Percentiles rank a stretch among this genome's conserved stretches.
These are phyloP conservation scores for Phytophthora constricta DNA, from an alignment of 352 stramenopile genomes.

Conservation along the genomic window DNA sequence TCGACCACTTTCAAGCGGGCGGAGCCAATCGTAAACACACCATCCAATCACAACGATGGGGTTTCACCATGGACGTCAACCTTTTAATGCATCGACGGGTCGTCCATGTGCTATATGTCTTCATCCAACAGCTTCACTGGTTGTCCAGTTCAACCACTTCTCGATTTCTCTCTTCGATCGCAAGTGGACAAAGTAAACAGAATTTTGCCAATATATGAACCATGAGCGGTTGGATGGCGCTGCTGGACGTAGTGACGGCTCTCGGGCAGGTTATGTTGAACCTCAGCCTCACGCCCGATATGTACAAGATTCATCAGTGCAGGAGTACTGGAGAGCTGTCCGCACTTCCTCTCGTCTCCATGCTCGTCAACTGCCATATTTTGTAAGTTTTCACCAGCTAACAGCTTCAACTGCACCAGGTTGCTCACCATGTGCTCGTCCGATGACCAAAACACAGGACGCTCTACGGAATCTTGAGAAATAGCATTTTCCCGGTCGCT, in stretches of 20 bases:
- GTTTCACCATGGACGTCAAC: not conserved
- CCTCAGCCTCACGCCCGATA: slow-evolving; percentile 32
- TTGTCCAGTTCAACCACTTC: not conserved
- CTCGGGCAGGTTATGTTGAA: slow-evolving; percentile 25
- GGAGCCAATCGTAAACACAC: not conserved
- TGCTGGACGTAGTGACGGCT: slow-evolving; percentile 27
- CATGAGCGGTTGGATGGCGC: slow-evolving; percentile 25
- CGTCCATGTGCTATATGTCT: not conserved
- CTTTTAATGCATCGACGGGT: not conserved
- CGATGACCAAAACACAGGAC: slow-evolving; percentile 16
- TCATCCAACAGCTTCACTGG: not conserved
- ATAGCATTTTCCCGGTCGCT: slow-evolving; percentile 35
- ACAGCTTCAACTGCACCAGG: too few relatives aligned
- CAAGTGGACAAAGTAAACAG: not conserved
- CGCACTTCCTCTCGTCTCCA: slow-evolving; percentile 15
- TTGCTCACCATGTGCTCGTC: not conserved
- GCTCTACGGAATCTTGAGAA: slow-evolving; percentile 32
- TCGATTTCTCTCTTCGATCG: not conserved
- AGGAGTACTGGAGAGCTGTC: slow-evolving; percentile 31
- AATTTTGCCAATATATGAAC: slow-evolving; percentile 15
- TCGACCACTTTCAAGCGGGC: too few relatives aligned
- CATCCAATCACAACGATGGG: not conserved
- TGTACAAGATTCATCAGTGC: slow-evolving; percentile 23
- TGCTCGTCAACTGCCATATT: slow-evolving; percentile 30
- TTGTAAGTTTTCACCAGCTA: slow-evolving; percentile 30